phyloP scores from a whole-genome alignment of 805 yeast species.

The Metschnikowia borealis region DNA sequence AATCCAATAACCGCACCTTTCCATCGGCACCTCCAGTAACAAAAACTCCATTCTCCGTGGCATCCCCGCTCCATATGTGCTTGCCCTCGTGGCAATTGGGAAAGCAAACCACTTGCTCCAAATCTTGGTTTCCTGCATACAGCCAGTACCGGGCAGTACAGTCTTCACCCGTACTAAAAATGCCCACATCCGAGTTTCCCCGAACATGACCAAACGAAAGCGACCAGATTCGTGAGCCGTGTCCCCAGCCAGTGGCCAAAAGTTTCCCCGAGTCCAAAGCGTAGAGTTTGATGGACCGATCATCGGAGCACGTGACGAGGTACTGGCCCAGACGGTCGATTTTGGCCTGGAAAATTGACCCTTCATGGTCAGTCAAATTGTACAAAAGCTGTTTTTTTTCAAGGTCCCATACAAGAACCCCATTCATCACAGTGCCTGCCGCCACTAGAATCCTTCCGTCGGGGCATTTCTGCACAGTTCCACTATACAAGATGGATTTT shows the following conservation, averaged over 20 bases:
- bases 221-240: conserved; percentile 90
- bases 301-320: conserved; percentile 87
- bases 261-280: conserved; percentile 52
- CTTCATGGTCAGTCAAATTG: conserved; percentile 74
- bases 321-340: conserved; percentile 52
- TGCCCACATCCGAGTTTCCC: conserved; percentile 22
- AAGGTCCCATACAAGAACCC: conserved; percentile 76
- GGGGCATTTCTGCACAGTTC: conserved; percentile 53
- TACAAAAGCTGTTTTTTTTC: conserved; percentile 41
- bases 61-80: conserved; percentile 80
- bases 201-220: conserved; percentile 46
- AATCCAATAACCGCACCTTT: conserved; percentile 59
- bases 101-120: conserved; percentile 45
- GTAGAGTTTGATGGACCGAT: conserved; percentile 81
- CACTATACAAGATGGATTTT: conserved; percentile 84
- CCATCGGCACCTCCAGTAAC: conserved; percentile 97
- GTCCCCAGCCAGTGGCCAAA: conserved; percentile 91
- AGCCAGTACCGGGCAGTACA: conserved; percentile 80
- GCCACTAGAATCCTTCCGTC: conserved; percentile 51
- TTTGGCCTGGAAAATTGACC: conserved; percentile 82
- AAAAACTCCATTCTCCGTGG: conserved; percentile 45
- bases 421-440: conserved; percentile 93
- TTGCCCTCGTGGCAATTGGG: conserved; percentile 76
- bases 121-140: conserved; percentile 25
- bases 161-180: conserved; percentile 81